These are phyloP conservation scores for Penicillium paxilli DNA, from an alignment of 495 filamentous ascomycete species.

Conservation along the genomic window DNA sequence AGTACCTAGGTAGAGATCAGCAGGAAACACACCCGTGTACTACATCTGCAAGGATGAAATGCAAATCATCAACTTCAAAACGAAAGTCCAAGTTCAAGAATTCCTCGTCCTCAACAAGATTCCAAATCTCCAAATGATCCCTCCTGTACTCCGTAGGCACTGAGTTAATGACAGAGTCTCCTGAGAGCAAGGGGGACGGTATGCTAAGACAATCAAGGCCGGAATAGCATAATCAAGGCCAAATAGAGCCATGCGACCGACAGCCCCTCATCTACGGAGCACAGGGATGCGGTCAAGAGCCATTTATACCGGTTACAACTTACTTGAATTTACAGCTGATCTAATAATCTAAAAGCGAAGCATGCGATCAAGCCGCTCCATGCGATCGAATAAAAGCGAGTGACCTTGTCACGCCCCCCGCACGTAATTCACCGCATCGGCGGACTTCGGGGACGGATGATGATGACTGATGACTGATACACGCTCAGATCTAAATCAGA, in stretches of 20 bases:
- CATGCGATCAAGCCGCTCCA: not conserved
- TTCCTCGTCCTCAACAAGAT: no score
- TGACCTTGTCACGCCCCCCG: conserved; percentile 21
- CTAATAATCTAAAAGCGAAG: not conserved
- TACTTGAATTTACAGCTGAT: no score
- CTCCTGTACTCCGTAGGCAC: no score
- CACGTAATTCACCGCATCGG: conserved; percentile 4
- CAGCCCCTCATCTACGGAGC: not conserved
- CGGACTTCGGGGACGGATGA: not conserved
- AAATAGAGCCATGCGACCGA: not conserved
- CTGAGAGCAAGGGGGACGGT: not conserved
- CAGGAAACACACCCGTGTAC: no score
- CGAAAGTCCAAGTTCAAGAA: no score
- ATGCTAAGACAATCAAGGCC: not conserved
- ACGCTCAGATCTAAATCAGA: conserved; percentile 10
- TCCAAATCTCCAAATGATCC: no score
- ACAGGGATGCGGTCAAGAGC: not conserved
- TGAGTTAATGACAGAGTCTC: no score
- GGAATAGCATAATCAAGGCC: not conserved
- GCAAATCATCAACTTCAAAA: no score
- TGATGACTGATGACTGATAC: conserved; percentile 24
- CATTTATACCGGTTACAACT: not conserved
- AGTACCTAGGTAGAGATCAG: no score
- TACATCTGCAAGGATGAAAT: no score
- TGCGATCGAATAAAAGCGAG: conserved; percentile 11